A percentile compares a stretch with the other conserved stretches of the same genome.
Evolutionary conservation across 768 basidiomycete species (phyloP).

Genomic region (Tephrocybe sp.): DNA sequence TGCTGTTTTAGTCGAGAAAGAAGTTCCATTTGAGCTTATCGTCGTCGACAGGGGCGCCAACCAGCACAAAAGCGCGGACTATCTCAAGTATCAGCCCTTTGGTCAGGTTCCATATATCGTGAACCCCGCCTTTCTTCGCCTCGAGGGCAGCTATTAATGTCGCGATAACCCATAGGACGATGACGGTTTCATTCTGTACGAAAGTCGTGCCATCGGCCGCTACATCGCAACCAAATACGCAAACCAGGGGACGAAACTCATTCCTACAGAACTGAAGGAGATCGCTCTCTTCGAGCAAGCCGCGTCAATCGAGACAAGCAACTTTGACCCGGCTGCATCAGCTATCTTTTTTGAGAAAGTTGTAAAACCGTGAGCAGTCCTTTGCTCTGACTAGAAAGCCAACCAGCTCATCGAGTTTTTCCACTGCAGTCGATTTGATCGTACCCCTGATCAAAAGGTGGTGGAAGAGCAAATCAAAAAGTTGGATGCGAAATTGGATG

Average conservation of each 20-base stretch:
- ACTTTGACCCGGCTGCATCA: constrained; percentile 51
- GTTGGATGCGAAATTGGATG: constrained; percentile 45
- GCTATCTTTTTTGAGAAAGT: constrained; percentile 45
- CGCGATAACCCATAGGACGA: constrained; percentile 39
- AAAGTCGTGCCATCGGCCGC: constrained; percentile 59
- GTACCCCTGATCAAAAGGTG: constrained; percentile 1
- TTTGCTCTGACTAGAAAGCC: no score
- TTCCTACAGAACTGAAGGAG: constrained; percentile 41
- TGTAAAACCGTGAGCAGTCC: constrained; percentile 43
- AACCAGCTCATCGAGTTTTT: no score
- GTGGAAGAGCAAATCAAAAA: constrained; percentile 22
- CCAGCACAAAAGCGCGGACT: constrained; percentile 37
- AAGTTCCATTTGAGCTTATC: constrained; percentile 45
- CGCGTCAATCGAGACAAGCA: constrained; percentile 46
- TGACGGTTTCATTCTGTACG: constrained; percentile 65
- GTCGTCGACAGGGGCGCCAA: constrained; percentile 34
- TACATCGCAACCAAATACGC: constrained; percentile 61
- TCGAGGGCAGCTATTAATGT: not conserved
- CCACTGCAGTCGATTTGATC: not conserved
- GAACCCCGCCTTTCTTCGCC: constrained; percentile 2
- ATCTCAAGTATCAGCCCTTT: constrained; percentile 47
- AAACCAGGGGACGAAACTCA: constrained; percentile 46
- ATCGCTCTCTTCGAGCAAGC: constrained; percentile 52
- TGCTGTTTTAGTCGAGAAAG: constrained; percentile 42
- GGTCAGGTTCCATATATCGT: constrained; percentile 56